Conservation (phyloP, 768 basidiomycete species). For the Russula lepida region DNA sequence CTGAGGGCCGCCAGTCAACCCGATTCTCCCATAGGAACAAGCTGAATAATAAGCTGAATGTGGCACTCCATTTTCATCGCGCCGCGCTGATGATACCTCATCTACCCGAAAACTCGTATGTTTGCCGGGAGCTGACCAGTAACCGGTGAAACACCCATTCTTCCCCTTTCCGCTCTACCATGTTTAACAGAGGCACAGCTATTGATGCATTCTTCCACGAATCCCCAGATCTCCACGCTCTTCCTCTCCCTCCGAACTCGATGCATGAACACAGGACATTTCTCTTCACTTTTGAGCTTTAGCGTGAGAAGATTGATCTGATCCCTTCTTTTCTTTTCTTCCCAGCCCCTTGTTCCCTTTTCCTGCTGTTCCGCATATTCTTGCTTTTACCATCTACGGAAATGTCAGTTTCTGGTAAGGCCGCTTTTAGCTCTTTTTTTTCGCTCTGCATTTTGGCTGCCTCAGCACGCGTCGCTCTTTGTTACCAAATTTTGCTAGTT, state of each 20-base stretch:
- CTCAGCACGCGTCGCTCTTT: not conserved
- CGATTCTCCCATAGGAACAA: slow-evolving; percentile 7
- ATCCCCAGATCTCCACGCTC: not conserved
- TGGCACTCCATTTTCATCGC: not conserved
- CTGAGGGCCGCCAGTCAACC: slow-evolving; percentile 2
- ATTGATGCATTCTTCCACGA: not conserved
- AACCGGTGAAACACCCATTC: not conserved
- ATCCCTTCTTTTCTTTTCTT: not conserved
- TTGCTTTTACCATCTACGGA: slow-evolving; percentile 12
- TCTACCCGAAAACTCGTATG: slow-evolving; percentile 1
- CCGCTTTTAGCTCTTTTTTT: not conserved
- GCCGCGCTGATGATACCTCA: not conserved
- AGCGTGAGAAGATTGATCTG: slow-evolving; percentile 8
- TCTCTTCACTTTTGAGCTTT: not conserved
- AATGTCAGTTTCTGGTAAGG: slow-evolving; percentile 3
- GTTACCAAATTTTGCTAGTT: not conserved
- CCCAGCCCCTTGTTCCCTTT: not conserved
- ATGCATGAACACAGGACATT: slow-evolving; percentile 10
- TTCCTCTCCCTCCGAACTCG: not conserved
- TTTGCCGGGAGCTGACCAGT: not conserved
- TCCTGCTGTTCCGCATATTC: slow-evolving; percentile 8
- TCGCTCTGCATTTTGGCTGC: slow-evolving; percentile 3
- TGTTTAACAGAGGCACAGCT: not conserved
- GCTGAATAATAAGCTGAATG: slow-evolving; percentile 11
- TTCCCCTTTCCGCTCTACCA: not conserved